Evolutionary conservation across 2,329 filamentous ascomycete species (phyloP).

Genomic region (Neofusicoccum laricinum): DNA sequence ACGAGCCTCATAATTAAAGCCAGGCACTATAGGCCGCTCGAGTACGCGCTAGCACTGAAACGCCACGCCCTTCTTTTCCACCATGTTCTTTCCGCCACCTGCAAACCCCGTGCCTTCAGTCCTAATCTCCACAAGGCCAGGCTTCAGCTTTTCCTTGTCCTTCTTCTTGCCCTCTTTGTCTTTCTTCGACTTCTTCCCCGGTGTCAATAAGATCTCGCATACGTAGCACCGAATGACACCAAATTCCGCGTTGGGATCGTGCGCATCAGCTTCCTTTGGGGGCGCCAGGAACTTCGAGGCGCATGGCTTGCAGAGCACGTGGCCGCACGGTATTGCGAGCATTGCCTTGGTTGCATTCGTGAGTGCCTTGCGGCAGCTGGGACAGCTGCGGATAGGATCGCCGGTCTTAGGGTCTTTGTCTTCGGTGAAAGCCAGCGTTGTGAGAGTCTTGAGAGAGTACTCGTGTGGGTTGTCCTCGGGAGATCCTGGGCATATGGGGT

Average conservation of each 20-base stretch:
- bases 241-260: conserved; percentile 52
- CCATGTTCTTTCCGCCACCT: conserved; percentile 77
- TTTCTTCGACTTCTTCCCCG: conserved; percentile 47
- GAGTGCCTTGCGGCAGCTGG: conserved; percentile 78
- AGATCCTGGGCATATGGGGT: conserved; percentile 75
- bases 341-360: conserved; percentile 80
- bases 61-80: conserved; percentile 73
- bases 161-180: conserved; percentile 77
- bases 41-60: conserved; percentile 66
- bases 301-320: conserved; percentile 85
- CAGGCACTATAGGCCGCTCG: not conserved
- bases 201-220: conserved; percentile 74
- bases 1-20: not conserved
- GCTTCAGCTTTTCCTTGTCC: conserved; percentile 69
- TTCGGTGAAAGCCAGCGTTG: conserved; percentile 73
- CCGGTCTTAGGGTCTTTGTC: conserved; percentile 57
- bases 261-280: conserved; percentile 50
- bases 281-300: conserved; percentile 74
- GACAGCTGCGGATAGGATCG: conserved; percentile 61
- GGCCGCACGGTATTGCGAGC: conserved; percentile 82
- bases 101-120: conserved; percentile 93
- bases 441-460: conserved; percentile 74
- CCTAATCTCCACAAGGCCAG: conserved; percentile 75
- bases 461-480: conserved; percentile 63
- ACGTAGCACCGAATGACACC: conserved; percentile 70